Percentiles rank a stretch among this genome's conserved stretches.
Conservation (phyloP, 768 basidiomycete species). For the Trametes cingulata region DNA sequence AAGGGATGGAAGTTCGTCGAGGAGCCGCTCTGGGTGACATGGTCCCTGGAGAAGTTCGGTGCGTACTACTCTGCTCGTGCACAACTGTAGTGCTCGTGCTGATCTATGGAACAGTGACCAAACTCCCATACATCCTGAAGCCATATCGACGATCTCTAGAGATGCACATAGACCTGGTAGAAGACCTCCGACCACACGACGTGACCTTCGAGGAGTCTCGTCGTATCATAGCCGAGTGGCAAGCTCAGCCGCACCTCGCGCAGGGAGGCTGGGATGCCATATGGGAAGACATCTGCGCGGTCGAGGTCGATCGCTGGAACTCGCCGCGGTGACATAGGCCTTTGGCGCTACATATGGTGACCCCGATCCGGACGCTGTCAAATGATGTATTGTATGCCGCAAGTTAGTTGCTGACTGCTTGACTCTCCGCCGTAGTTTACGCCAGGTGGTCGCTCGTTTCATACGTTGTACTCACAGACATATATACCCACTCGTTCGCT, state of each 20-base stretch:
- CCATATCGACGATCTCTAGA: conserved; percentile 69
- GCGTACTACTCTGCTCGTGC: conserved; percentile 22
- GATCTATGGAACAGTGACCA: conserved; percentile 46
- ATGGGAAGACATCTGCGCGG: conserved; percentile 79
- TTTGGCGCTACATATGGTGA: not conserved
- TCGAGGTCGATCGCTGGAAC: conserved; percentile 77
- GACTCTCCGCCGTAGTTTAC: no score
- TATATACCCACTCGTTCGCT: conserved; percentile 10
- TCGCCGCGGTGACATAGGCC: conserved; percentile 23
- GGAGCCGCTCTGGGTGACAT: conserved; percentile 80
- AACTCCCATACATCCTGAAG: conserved; percentile 54
- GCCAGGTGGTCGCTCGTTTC: not conserved
- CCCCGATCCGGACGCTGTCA: not conserved
- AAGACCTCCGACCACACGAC: conserved; percentile 62
- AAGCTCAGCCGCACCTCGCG: conserved; percentile 64
- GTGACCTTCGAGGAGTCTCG: conserved; percentile 71
- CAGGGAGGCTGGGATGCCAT: conserved; percentile 67
- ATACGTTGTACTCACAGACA: not conserved
- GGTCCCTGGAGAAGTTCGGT: conserved; percentile 83
- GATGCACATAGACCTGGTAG: conserved; percentile 55
- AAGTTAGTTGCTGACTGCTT: not conserved
- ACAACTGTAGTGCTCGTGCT: not conserved
- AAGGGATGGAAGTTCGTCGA: conserved; percentile 75
- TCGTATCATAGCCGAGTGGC: conserved; percentile 63
- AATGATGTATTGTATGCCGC: conserved; percentile 8